Evolutionary conservation across 257 asterid genomes (phyloP), one percentile per base, ranked within the genome.

Genomic region (Nicotiana otophora): DNA sequence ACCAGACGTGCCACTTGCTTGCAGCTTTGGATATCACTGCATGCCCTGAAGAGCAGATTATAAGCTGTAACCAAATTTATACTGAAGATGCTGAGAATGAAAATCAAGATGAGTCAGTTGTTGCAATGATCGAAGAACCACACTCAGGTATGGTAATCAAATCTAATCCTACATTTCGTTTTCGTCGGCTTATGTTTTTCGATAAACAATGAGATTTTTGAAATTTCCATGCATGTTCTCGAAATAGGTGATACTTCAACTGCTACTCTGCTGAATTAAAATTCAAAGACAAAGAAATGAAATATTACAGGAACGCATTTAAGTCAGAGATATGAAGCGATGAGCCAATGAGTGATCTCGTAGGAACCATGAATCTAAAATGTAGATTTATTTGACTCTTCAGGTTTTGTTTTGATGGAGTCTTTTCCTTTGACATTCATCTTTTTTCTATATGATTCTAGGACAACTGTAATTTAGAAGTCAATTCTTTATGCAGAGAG

Each of bases 21-120:
- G 93, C 97, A 96, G 98, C 94, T 94, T 89, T 96, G 98, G 97
- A 93, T 89, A 90, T 94, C 86, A 89, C 91, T 81, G 83, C 86
- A 66, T 86, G 89, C 81, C 95, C 95, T 12, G 98, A 94, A 90
- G 97, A 93, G 88, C 98, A 93, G 88, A 88, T 88, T 81, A 82
- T 93, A 58, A 92, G 88, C 70, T 87, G 94, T 85, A 90, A 90
- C 83, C 91, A 84, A 72, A 92, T 90, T 2, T 96, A 91, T 81
- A 88, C 85, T 72, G 98, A 92, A 77, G 96, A 90, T 82, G 90
- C 61, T 51, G 93, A 86, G 34, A 87, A 91, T 64, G 96, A 93
- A 62, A 89, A 91, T 84, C 95, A 88, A 1, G 97, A 93, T 26
- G 96, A 88, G 83, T 95, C 92, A 84, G 96, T 90, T 83, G 89